Base-by-base conservation (phyloP, 805 yeast species). In the Cyberlindnera euphorbiiphila region DNA sequence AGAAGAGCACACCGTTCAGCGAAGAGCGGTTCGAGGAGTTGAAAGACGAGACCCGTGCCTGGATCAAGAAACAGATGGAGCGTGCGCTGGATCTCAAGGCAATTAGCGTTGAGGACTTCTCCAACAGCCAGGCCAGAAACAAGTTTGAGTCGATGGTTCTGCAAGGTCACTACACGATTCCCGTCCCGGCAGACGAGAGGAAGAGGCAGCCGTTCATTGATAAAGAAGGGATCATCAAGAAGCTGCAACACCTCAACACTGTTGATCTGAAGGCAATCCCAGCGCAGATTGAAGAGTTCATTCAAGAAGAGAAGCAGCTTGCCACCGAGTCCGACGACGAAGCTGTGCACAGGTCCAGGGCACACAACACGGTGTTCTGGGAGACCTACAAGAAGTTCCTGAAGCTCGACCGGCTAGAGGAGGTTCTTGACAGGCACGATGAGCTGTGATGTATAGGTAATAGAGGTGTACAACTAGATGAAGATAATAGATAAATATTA, bases 321-420 rank as follows among this genome's bases (percentile, higher is more conserved):
- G 44, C 44, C 10, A 32, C 23, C 3, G 27, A 25, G 13, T 36
- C 41, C 5, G 19, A 14, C 2, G 44, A 41, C 17, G 19, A n/a
- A 9, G 9, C 11, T 17, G 32, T 19, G 25, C 44, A 41, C 16
- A 16, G 13, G 25, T 21, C 13, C 11, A 41, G 28, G 22, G 44
- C 44, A 3, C 37, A 36, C 16, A 25, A 28, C 12, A 27, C 30
- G 16, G 14, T 41, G 26, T 41, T 41, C 30, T 41, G 44, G 44
- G 36, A 36, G 29, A 33, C 33, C 4, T 41, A 41, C 15, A 22
- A 26, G 13, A 29, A 25, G 29, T 41, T 17, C 30, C 16, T 41
- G 20, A 30, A 30, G 4, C 25, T 41, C 24, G 44, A 41, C 25
- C 20, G 40, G 3, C 27, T 41, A 21, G 44, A 36, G 17, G 38